Evolutionary conservation across 108 stramenopile species (phyloP).

Genomic region (Conticribra guillardii): DNA sequence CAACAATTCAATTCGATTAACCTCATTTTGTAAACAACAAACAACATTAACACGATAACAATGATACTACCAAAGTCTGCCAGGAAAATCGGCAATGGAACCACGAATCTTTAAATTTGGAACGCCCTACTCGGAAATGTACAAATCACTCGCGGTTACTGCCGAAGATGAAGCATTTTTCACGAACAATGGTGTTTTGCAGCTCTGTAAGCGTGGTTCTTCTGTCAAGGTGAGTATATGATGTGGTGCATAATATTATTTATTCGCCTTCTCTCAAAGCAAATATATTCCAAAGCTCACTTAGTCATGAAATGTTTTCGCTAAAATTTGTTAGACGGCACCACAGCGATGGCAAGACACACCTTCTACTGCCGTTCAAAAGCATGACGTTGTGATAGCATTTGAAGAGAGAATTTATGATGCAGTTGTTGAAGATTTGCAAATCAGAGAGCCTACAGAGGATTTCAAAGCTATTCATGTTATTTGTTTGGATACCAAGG

Average conservation of each 20-base stretch:
- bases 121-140: conserved; percentile 90
- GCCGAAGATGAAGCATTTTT: conserved; percentile 89
- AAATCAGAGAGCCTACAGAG: conserved; percentile 88
- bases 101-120: conserved; percentile 91
- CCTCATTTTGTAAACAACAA: background rate
- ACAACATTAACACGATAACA: background rate
- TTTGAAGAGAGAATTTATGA: conserved; percentile 94
- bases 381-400: conserved; percentile 89
- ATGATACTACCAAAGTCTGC: conserved; percentile 23
- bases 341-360: conserved; percentile 93
- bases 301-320: background rate
- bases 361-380: conserved; percentile 53
- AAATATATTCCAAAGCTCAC: background rate
- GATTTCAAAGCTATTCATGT: conserved; percentile 90
- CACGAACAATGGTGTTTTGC: conserved; percentile 81
- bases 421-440: conserved; percentile 92
- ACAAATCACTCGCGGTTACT: conserved; percentile 71
- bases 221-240: conserved; percentile 69
- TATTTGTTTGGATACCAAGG: conserved; percentile 91
- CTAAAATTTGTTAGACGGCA: too few relatives aligned
- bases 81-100: conserved; percentile 74
- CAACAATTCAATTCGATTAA: too few relatives aligned
- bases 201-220: conserved; percentile 87
- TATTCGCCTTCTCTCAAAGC: too few relatives aligned
- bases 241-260: too few relatives aligned